Evolutionary conservation across 768 basidiomycete species (phyloP).

Genomic region (Pleurotus tuoliensis): DNA sequence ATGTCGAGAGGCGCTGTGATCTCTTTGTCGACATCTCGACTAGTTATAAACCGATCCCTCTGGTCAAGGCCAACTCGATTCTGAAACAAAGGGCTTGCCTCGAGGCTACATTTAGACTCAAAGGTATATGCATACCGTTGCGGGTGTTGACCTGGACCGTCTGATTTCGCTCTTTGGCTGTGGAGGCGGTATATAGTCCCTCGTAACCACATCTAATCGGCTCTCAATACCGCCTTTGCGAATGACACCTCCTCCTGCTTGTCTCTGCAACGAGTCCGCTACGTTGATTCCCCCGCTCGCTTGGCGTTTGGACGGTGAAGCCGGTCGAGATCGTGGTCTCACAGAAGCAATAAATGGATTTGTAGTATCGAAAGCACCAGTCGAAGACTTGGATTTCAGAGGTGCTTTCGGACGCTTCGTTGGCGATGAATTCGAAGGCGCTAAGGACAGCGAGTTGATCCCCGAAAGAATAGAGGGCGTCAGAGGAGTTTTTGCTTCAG

Average conservation of each 20-base stretch:
- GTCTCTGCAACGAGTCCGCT: conserved; percentile 53
- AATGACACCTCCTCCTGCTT: conserved; percentile 66
- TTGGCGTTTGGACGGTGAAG: conserved; percentile 64
- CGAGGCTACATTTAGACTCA: conserved; percentile 10
- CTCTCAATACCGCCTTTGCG: conserved; percentile 76
- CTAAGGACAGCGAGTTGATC: conserved; percentile 39
- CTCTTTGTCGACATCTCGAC: conserved; percentile 43
- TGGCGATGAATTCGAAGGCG: conserved; percentile 25
- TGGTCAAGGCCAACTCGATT: conserved; percentile 43
- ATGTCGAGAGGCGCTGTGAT: conserved; percentile 65
- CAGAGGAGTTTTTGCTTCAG: conserved; percentile 47
- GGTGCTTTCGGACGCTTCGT: conserved; percentile 15
- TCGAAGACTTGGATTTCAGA: conserved; percentile 23
- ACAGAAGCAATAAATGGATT: conserved; percentile 59
- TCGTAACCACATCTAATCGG: conserved; percentile 70
- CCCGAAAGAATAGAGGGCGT: conserved; percentile 42
- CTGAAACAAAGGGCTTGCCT: conserved; percentile 16
- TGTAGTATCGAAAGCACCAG: conserved; percentile 41
- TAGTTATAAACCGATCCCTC: conserved; percentile 73
- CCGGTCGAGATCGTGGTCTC: conserved; percentile 49
- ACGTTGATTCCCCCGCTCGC: conserved; percentile 43
- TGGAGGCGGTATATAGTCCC: conserved; percentile 70
- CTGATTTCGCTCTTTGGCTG: conserved; percentile 59
- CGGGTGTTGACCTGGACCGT: conserved; percentile 71
- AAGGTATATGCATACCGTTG: conserved; percentile 36